A percentile compares a stretch with the other conserved stretches of the same genome.
Conservation (phyloP, 805 yeast genomes). For the Henningerozyma blattae region DNA sequence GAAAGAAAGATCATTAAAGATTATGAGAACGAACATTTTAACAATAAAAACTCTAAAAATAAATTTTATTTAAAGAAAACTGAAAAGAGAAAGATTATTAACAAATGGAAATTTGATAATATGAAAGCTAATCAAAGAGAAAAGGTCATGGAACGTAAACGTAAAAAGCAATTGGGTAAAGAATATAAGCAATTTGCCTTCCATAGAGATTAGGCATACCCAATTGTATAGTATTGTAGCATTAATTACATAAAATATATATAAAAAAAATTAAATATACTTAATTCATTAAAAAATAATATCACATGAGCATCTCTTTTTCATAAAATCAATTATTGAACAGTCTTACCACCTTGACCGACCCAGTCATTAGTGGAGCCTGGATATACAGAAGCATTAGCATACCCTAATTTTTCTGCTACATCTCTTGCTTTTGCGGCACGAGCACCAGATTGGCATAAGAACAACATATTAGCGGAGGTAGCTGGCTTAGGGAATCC, state of each 20-base stretch:
- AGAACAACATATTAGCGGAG: slow-evolving; percentile 58
- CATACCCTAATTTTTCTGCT: slow-evolving; percentile 74
- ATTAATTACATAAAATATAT: too few relatives aligned
- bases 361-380: slow-evolving; percentile 84
- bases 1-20: slow-evolving; percentile 53
- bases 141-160: slow-evolving; percentile 76
- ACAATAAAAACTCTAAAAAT: slow-evolving; percentile 36
- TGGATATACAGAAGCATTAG: slow-evolving; percentile 59
- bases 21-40: slow-evolving; percentile 37
- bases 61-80: slow-evolving; percentile 52
- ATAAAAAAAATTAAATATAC: too few relatives aligned
- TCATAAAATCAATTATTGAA: too few relatives aligned
- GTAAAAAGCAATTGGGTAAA: slow-evolving; percentile 73
- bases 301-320: too few relatives aligned
- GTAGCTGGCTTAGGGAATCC: slow-evolving; percentile 62
- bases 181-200: slow-evolving; percentile 50
- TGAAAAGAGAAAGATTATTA: slow-evolving; percentile 62
- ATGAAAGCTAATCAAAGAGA: slow-evolving; percentile 66
- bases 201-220: slow-evolving; percentile 9
- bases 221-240: too few relatives aligned
- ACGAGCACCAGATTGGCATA: slow-evolving; percentile 82
- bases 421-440: slow-evolving; percentile 71
- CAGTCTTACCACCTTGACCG: slow-evolving; percentile 14
- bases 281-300: too few relatives aligned
- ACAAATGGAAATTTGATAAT: slow-evolving; percentile 63